Base-by-base conservation (phyloP, 352 stramenopile genomes). In the Phytophthora sansomeana region DNA sequence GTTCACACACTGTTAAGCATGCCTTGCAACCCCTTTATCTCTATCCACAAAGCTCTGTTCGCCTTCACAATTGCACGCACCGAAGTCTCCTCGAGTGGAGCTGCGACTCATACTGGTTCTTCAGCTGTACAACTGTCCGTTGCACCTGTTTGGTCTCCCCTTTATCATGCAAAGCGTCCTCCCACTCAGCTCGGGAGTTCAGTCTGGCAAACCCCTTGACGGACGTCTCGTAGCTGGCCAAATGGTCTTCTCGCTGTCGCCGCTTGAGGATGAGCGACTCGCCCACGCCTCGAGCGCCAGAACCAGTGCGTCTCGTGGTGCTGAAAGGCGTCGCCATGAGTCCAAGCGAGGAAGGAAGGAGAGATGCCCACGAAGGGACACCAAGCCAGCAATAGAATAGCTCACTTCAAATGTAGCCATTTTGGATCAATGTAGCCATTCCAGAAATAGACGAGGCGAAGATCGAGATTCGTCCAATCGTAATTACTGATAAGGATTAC, bases 21-120 rank as follows among this genome's bases (percentile, higher is more conserved):
- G 21, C 38, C 10, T 14, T 59, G 13, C 41, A 24, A 11, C n/a
- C 1, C 13, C 32, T 51, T 17, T 41, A 51, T 52, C 38, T 26
- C 41, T 56, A 11, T 4, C 30, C 33, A 19, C 43, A 50, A 21
- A 48, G 55, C 17, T 58, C 19, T 14, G 36, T 43, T 52, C 4
- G n/a, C 44, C 10, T 13, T 5, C 10, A 30, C 6, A 21, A 16
- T 24, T 38, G 48, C 38, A 56, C 10, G 28, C 52, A 90, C 83
- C 72, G 52, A 19, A 92, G 69, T 3, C 77, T 76, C 6, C 83
- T 65, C 10, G 77, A 89, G 46, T 92, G 83, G 14, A 94, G 68
- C 30, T 91, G 66, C 19, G 83, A 91, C 64, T 94, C 85, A 38
- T 90, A 73, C 58, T 94, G 83, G 46, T 92, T 91, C 63, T 87